Evolutionary conservation across 768 basidiomycete genomes (phyloP), one percentile per base, ranked within the genome.

Genomic region (Holtermanniella nyarrowii): DNA sequence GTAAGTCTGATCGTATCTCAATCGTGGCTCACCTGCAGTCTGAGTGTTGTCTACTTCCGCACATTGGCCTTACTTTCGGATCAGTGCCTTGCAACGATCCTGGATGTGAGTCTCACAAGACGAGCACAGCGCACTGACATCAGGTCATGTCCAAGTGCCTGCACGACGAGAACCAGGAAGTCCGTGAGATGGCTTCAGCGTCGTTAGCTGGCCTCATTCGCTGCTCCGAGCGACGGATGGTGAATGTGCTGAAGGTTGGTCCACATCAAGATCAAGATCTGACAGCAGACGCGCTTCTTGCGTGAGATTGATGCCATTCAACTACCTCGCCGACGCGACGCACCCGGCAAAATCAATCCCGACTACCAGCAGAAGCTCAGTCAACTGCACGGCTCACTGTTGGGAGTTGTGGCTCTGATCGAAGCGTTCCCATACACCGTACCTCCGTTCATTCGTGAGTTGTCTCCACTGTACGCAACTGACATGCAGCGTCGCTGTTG

Each of bases 371-470:
- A 82, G 49, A 77, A 80, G 12, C 68, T 90, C 58, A 79, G 82
- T 43, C 77, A 78, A 44, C 76, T 91, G 50, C 89, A 95, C 67
- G 86, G 86, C 25, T 89, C 89, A 1, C 85, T 97, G 52, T 77
- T 97, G 44, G 93, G 93, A n/a, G 82, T 91, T 42, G 88, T 87
- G 58, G 88, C 93, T 4, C 75, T 97, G 63, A 81, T 97, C 26
- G 87, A 91, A 61, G 91, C 89, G 52, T 93, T 86, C 68, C 93
- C 93, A 0, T 95, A 95, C 72, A 90, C 89, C 1, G 84, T 96
- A 13, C 93, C 93, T 63, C 81, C 82, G 56, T 97, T 90, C 85
- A 83, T 93, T 16, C 69, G 63, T 65, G 37, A 56, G 79, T 56
- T 13, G 13, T 3, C 1, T 44, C 4, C 42, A 27, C 1, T 24